Base-by-base conservation (phyloP, 139 green algal species). In the Coelastrella sp. region DNA sequence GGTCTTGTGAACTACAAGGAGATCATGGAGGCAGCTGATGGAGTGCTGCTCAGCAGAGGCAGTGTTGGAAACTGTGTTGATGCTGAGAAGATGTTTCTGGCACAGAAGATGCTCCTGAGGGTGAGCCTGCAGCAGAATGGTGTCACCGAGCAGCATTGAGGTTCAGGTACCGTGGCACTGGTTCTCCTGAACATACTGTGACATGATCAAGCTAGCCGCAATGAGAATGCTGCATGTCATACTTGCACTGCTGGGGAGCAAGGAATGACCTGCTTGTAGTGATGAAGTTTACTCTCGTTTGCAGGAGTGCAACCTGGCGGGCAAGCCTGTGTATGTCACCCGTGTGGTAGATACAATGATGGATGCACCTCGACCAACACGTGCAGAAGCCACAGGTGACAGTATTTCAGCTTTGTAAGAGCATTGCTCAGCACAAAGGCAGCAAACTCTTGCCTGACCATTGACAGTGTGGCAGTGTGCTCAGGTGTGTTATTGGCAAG, bases 341-440 rank as follows among this genome's bases (percentile, higher is more conserved):
- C 93, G 95, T 27, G 89, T 99, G 48, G 92, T 98, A 48, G 96
- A 99, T 89, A 97, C 95, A 38, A 98, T 98, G 96, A 92, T 88
- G 5, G 90, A 87, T n/a, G 82, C 82, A 23, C 82, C 82, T 0
- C 69, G 82, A 34, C 82, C 82, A 3, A 87, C 82, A 40, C 66
- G 80, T 21, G 80, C 80, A 32, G 79, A 85, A 57, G 79, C 79
- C 37, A 85, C 79, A 84, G 76, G 76, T 84, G 60, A 59, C 53
- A 30, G 19, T 34, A 27, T 66, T 6, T 8, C 19, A 21, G 13
- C 13, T 34, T n/a, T 6, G 13, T n/a, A 34, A 34, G 7, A 66
- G 30, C 57, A 66, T 34, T n/a, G n/a, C n/a, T n/a, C n/a, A n/a
- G n/a, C n/a, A n/a, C n/a, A n/a, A n/a, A n/a, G n/a, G n/a, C n/a